Evolutionary conservation across 2,329 filamentous ascomycete species (phyloP), one percentile per base, ranked within the genome.

Genomic region (Fusarium sp.): DNA sequence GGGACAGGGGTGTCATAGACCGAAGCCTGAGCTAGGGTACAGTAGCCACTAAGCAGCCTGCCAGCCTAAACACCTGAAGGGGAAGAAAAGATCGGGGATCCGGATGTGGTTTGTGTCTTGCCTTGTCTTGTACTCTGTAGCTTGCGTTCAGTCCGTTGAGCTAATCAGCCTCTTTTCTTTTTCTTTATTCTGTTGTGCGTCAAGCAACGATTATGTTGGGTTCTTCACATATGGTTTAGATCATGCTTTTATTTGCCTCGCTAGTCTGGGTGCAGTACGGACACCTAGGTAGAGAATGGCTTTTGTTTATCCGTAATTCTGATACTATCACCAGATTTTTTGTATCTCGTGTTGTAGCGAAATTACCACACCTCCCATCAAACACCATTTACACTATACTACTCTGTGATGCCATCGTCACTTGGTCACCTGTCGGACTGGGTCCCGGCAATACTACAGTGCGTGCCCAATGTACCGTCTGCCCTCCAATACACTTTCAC

Each of bases 21-120:
- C 45, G 17, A 26, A 52, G 42, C 26, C 20, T n/a, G 32, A 45
- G 28, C 59, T 49, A 63, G 60, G 60, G 60, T 63, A 63, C 60
- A 46, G 45, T 58, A 64, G 21, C 60, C 60, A 59, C 32, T 34
- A 17, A 28, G 26, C 26, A 12, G 26, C 26, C 26, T 28, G 26
- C 26, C 26, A 26, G 26, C 26, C 26, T 26, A 11, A 34, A 15
- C 32, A 34, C 14, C 26, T 42, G 24, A 26, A 15, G 32, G 26
- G 34, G 32, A 14, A 57, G 14, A 30, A 43, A 47, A 36, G 20
- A 42, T 30, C n/a, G 36, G 42, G 56, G 48, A 28, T 17, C 34
- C 32, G 9, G 39, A 49, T 34, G 40, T 20, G 36, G 32, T 62
- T 62, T 46, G 32, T 56, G 21, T 28, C 26, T 23, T 23, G 23